Conservation (phyloP, 768 basidiomycete species). For the Gloeopeniophorella convolvens region DNA sequence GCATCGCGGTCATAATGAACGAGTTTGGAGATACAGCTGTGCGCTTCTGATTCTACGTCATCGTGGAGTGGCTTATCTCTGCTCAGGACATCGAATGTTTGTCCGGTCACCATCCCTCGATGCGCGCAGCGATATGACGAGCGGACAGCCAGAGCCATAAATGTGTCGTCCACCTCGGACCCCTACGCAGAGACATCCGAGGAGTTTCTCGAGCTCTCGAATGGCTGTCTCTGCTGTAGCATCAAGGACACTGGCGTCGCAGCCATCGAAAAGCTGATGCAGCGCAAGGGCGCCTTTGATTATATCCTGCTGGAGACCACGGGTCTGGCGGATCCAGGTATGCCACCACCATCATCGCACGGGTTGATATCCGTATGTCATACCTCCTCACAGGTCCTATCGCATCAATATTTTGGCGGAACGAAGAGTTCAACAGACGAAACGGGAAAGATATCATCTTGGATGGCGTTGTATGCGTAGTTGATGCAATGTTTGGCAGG, state of each 20-base stretch:
- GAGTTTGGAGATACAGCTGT: slow-evolving; percentile 96
- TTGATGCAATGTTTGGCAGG: slow-evolving; percentile 79
- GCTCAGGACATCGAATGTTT: slow-evolving; percentile 85
- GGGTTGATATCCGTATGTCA: background rate
- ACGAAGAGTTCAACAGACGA: slow-evolving; percentile 70
- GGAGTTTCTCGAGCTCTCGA: slow-evolving; percentile 87
- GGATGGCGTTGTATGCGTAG: slow-evolving; percentile 90
- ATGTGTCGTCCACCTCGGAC: slow-evolving; percentile 62
- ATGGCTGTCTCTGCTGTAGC: slow-evolving; percentile 98
- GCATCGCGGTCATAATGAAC: slow-evolving; percentile 98
- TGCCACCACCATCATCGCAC: slow-evolving; percentile 6
- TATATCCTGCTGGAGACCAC: slow-evolving; percentile 96
- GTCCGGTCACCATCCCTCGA: slow-evolving; percentile 9
- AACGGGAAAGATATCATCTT: slow-evolving; percentile 64
- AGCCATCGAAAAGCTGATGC: slow-evolving; percentile 90
- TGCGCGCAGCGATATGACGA: background rate
- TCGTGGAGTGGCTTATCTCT: slow-evolving; percentile 21
- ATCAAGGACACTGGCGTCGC: slow-evolving; percentile 91
- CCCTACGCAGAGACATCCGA: slow-evolving; percentile 61
- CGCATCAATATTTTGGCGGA: slow-evolving; percentile 81
- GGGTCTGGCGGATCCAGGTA: slow-evolving; percentile 92
- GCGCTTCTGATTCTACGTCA: slow-evolving; percentile 24
- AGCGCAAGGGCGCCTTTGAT: slow-evolving; percentile 82
- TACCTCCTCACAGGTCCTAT: slow-evolving; percentile 54
- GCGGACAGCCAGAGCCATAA: slow-evolving; percentile 72